Percentiles rank a stretch among this genome's conserved stretches.
phyloP scores from a whole-genome alignment of 1,284 basidiomycete genomes.

The Melampsora abietis-canadensis region DNA sequence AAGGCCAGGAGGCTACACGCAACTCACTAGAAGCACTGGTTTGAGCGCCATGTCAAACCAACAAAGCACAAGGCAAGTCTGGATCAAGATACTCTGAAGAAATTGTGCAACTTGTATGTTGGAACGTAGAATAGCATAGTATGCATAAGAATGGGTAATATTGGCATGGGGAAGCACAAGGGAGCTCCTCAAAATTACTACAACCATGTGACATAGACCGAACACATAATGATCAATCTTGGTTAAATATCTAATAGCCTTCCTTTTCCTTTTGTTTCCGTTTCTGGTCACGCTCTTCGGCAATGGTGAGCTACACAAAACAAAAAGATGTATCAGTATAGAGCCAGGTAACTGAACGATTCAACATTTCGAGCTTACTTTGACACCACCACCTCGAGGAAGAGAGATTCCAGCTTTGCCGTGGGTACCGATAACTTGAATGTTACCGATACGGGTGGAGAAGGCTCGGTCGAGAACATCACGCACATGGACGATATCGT shows the following conservation, averaged over 20 bases:
- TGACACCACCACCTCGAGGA: slow-evolving; percentile 96
- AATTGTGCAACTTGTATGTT: no score
- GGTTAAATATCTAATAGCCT: slow-evolving; percentile 4
- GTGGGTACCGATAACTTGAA: slow-evolving; percentile 95
- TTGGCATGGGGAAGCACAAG: no score
- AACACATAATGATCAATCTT: no score
- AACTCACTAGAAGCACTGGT: no score
- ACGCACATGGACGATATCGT: slow-evolving; percentile 68
- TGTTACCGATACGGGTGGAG: slow-evolving; percentile 76
- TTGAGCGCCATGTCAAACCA: no score
- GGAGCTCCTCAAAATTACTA: no score
- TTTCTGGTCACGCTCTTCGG: slow-evolving; percentile 56
- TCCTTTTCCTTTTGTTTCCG: slow-evolving; percentile 47
- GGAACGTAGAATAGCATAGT: no score
- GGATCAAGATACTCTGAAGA: no score
- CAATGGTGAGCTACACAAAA: slow-evolving; percentile 57
- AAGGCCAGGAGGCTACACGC: no score
- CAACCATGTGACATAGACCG: no score
- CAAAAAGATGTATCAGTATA: not conserved
- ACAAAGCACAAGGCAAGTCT: no score
- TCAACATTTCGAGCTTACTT: slow-evolving; percentile 53
- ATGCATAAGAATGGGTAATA: no score
- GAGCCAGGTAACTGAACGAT: not conserved
- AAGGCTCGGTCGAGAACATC: slow-evolving; percentile 85
- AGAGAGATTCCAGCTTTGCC: slow-evolving; percentile 94